Evolutionary conservation across 2,329 filamentous ascomycete species (phyloP).

Genomic region (Paracamarosporium sp.): DNA sequence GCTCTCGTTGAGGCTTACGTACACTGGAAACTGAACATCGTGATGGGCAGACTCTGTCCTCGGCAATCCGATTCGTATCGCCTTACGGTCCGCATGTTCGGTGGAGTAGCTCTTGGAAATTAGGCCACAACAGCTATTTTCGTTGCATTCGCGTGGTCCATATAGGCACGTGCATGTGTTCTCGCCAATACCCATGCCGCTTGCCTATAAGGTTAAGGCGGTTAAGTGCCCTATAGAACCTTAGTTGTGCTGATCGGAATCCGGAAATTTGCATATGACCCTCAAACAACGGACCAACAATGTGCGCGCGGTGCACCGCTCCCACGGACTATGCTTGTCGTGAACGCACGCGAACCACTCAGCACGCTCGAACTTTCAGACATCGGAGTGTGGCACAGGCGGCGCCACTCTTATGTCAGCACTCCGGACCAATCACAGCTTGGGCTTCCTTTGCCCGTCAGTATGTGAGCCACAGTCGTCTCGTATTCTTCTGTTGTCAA

Average conservation of each 20-base stretch:
- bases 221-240: background rate
- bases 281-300: conserved; percentile 9
- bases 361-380: background rate
- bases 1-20: too few species aligned
- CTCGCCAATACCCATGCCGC: background rate
- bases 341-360: background rate
- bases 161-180: background rate
- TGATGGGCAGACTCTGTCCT: too few species aligned
- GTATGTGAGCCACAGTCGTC: background rate
- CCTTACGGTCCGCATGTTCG: background rate
- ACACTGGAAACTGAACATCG: too few species aligned
- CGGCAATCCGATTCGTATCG: background rate
- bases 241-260: background rate
- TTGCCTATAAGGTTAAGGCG: background rate
- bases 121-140: background rate
- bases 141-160: background rate
- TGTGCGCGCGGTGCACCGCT: background rate
- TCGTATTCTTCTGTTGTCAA: background rate
- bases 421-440: background rate
- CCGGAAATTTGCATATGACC: conserved; percentile 2
- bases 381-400: conserved; percentile 1
- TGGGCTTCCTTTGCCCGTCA: background rate
- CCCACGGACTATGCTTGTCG: background rate
- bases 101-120: background rate
- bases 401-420: conserved; percentile 1